Conservation (phyloP, 352 stramenopile genomes). For the Phytophthora citricola region DNA sequence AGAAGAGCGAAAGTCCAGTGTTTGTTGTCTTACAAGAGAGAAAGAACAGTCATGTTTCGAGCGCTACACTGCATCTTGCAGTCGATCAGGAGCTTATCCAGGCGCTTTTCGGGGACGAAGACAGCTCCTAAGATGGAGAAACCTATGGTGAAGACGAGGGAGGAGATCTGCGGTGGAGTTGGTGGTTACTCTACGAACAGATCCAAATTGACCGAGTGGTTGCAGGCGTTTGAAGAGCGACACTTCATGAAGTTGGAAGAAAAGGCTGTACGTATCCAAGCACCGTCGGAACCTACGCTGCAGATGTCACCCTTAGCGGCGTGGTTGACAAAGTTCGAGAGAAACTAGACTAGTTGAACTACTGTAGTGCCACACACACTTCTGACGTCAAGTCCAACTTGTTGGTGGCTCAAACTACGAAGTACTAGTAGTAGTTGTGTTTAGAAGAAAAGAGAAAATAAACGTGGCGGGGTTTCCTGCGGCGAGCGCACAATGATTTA, state of each 20-base stretch:
- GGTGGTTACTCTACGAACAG: not conserved
- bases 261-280: not conserved
- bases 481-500: too few species aligned
- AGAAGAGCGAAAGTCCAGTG: constrained; percentile 2
- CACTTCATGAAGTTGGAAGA: constrained; percentile 2
- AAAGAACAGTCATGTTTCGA: constrained; percentile 8
- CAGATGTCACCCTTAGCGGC: constrained; percentile 1
- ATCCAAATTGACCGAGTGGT: constrained; percentile 20
- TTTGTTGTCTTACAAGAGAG: constrained; percentile 1
- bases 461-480: too few species aligned
- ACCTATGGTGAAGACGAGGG: not conserved
- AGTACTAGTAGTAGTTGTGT: too few species aligned
- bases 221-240: constrained; percentile 24
- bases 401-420: too few species aligned
- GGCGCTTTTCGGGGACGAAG: constrained; percentile 2
- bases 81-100: constrained; percentile 5
- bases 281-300: not conserved
- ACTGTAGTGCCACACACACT: too few species aligned
- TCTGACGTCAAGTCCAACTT: too few species aligned
- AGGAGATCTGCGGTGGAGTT: constrained; percentile 4
- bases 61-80: constrained; percentile 13
- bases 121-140: not conserved
- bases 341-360: not conserved
- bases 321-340: constrained; percentile 16
- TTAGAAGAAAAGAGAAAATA: too few species aligned